Evolutionary conservation across 2,329 filamentous ascomycete genomes (phyloP).

Genomic region (Phaeosphaeria sp.): DNA sequence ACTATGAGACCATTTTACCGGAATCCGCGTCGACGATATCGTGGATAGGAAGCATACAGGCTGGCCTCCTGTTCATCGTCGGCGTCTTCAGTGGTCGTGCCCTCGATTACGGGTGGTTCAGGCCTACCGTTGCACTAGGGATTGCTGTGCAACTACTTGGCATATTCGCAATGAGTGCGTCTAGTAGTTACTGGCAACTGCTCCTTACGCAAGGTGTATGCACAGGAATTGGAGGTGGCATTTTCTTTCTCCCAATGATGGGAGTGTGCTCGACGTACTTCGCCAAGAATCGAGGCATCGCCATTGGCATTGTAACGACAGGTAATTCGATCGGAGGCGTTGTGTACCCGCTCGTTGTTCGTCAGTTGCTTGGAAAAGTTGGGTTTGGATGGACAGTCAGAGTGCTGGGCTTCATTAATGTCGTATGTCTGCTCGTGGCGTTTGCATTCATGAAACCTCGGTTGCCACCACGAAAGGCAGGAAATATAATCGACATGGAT

Average conservation of each 20-base stretch:
- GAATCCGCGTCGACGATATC: conserved; percentile 54
- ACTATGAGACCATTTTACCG: conserved; percentile 50
- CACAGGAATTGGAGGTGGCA: conserved; percentile 39
- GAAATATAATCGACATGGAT: conserved; percentile 61
- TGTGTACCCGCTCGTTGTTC: conserved; percentile 63
- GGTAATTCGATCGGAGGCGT: conserved; percentile 68
- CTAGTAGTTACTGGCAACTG: conserved; percentile 57
- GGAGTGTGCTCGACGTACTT: conserved; percentile 62
- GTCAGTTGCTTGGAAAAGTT: conserved; percentile 56
- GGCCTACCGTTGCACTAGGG: conserved; percentile 50
- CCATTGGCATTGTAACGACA: conserved; percentile 64
- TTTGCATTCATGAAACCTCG: conserved; percentile 54
- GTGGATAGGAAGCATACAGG: conserved; percentile 61
- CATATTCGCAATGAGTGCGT: conserved; percentile 59
- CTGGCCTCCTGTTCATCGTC: conserved; percentile 55
- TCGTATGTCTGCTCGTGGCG: conserved; percentile 42
- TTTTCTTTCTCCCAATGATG: conserved; percentile 43
- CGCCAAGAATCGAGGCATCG: conserved; percentile 61
- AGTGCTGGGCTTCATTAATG: conserved; percentile 55
- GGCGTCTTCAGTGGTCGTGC: conserved; percentile 57
- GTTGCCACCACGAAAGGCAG: conserved; percentile 58
- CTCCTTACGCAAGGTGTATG: conserved; percentile 43
- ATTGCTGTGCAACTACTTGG: conserved; percentile 52
- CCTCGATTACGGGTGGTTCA: conserved; percentile 59
- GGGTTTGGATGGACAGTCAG: conserved; percentile 43